Evolutionary conservation across 2,329 filamentous ascomycete species (phyloP).

Genomic region (Aspergillus intermedius): DNA sequence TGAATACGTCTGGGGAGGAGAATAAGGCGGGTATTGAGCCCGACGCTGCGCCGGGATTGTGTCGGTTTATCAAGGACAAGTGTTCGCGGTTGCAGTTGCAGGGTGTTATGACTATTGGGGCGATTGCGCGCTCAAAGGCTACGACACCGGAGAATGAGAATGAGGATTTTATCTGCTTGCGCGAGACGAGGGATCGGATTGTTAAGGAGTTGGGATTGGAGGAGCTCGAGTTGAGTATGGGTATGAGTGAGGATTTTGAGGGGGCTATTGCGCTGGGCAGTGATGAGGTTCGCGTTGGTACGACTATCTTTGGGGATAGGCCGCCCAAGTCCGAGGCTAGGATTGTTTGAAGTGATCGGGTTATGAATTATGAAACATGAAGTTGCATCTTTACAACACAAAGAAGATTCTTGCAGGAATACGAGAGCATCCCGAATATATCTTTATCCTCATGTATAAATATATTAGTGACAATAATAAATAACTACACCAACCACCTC

Average conservation of each 20-base stretch:
- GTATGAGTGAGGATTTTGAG: conserved; percentile 96
- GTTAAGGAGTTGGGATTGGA: conserved; percentile 53
- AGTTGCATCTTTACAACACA: too few species aligned
- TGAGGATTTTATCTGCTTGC: conserved; percentile 73
- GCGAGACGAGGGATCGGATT: conserved; percentile 64
- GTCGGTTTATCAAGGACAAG: conserved; percentile 60
- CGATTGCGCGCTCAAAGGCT: conserved; percentile 75
- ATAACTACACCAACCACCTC: neutral
- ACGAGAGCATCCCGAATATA: too few species aligned
- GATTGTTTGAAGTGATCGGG: conserved; percentile 39
- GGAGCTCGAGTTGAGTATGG: conserved; percentile 83
- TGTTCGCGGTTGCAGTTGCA: conserved; percentile 69
- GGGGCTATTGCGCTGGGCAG: conserved; percentile 78
- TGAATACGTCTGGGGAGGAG: conserved; percentile 88
- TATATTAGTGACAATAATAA: neutral
- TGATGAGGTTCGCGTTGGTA: conserved; percentile 83
- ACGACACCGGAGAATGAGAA: conserved; percentile 74
- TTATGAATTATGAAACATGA: neutral
- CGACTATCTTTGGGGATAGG: conserved; percentile 83
- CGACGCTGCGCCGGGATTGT: conserved; percentile 55
- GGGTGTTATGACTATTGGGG: conserved; percentile 95
- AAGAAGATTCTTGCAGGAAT: too few species aligned
- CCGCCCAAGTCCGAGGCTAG: conserved; percentile 73
- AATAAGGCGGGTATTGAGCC: conserved; percentile 78
- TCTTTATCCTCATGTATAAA: neutral